These are phyloP conservation scores for Calonectria honghensis DNA, from an alignment of 2,329 filamentous ascomycete genomes.

Conservation along the genomic window DNA sequence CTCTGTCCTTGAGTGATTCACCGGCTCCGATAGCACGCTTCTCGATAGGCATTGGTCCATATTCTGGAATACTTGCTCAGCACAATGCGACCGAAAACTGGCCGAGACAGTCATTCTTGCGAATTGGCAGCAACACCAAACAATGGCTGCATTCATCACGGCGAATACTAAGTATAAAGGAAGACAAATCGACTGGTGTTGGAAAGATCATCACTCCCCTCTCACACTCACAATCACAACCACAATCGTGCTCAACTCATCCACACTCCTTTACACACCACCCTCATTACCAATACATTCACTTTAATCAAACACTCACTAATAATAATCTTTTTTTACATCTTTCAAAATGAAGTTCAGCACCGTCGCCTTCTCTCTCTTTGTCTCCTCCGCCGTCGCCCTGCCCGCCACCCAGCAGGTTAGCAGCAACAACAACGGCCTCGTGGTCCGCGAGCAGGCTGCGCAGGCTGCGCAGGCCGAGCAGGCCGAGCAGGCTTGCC, in stretches of 20 bases:
- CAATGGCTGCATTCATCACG: not conserved
- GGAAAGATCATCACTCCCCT: not conserved
- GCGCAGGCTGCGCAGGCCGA: slow-evolving; percentile 3
- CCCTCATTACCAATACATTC: not conserved
- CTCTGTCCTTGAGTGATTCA: not conserved
- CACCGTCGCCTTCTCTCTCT: slow-evolving; percentile 24
- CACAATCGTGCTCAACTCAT: not conserved
- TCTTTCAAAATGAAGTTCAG: slow-evolving; percentile 35
- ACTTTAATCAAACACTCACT: not conserved
- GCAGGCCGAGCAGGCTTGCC: not conserved
- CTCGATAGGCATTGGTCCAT: not conserved
- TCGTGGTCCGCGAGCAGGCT: slow-evolving; percentile 11
- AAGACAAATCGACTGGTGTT: not conserved
- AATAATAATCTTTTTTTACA: not conserved
- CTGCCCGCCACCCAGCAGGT: not conserved
- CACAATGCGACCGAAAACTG: slow-evolving; percentile 4
- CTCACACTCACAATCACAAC: not conserved
- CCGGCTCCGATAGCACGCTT: too few species aligned
- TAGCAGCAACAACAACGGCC: too few species aligned
- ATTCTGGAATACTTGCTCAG: not conserved
- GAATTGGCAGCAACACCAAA: not conserved
- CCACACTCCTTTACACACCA: slow-evolving; percentile 9
- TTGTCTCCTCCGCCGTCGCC: slow-evolving; percentile 23
- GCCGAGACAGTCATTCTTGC: not conserved
- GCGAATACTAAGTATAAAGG: not conserved